These are phyloP conservation scores for Camptophora hylomeconis DNA, from an alignment of 2,329 filamentous ascomycete species.

Conservation along the genomic window DNA sequence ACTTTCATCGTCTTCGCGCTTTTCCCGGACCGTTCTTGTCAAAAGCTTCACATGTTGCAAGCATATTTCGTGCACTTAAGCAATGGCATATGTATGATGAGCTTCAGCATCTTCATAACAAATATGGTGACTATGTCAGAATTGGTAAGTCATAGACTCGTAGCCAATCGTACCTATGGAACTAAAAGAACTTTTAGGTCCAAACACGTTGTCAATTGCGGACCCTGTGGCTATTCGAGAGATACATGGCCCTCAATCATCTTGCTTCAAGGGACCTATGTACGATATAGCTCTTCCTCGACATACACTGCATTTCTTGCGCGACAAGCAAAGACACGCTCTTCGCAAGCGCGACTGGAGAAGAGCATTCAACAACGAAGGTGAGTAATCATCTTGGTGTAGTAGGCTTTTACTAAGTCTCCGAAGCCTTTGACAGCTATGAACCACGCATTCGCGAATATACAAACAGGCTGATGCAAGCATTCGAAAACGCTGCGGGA, in stretches of 20 bases:
- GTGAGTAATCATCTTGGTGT: background rate
- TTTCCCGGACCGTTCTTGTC: constrained; percentile 21
- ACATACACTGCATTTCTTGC: constrained; percentile 3
- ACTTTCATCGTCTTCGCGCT: constrained; percentile 12
- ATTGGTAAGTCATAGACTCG: constrained; percentile 2
- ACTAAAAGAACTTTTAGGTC: constrained; percentile 3
- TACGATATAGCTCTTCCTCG: constrained; percentile 22
- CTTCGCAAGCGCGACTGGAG: constrained; percentile 3
- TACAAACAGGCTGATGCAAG: constrained; percentile 3
- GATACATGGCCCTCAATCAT: constrained; percentile 26
- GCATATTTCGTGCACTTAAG: no score
- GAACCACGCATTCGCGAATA: constrained; percentile 3
- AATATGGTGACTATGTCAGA: constrained; percentile 17
- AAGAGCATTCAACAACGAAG: constrained; percentile 3
- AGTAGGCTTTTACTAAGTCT: constrained; percentile 1
- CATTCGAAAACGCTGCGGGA: constrained; percentile 1
- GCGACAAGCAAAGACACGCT: constrained; percentile 2
- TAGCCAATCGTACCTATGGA: background rate
- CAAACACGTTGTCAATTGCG: constrained; percentile 11
- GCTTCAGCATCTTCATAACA: constrained; percentile 19
- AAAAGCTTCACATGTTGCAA: constrained; percentile 25
- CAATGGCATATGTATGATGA: constrained; percentile 1
- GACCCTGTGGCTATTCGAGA: constrained; percentile 20
- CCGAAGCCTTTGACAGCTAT: constrained; percentile 6
- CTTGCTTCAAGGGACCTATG: constrained; percentile 29